Percentiles rank a stretch among this genome's conserved stretches.
These are phyloP conservation scores for Fagopyrum tataricum DNA, from an alignment of 148 eudicot genomes.

Conservation along the genomic window DNA sequence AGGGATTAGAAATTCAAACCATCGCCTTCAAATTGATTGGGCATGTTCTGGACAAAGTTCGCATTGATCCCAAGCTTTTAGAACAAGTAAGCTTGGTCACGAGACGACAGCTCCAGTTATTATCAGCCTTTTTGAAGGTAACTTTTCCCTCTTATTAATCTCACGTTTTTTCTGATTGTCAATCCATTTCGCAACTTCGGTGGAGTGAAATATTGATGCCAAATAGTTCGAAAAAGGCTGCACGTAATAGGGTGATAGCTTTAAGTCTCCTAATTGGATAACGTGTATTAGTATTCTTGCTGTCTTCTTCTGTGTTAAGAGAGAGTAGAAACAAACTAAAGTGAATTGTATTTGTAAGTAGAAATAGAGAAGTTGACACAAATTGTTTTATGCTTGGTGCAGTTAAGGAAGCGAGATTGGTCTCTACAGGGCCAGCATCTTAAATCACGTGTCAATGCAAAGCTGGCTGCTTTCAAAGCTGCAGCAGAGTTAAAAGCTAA, in stretches of 20 bases:
- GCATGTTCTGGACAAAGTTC: conserved; percentile 44
- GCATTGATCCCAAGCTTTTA: conserved; percentile 49
- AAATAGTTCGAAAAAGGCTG: neutral
- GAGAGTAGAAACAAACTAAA: neutral
- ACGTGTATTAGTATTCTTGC: neutral
- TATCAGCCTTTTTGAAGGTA: conserved; percentile 71
- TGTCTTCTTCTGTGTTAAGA: neutral
- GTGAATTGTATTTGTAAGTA: neutral
- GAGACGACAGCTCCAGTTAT: conserved; percentile 68
- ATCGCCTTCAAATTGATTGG: conserved; percentile 64
- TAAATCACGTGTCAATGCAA: conserved; percentile 67
- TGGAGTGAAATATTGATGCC: neutral
- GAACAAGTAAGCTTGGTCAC: conserved; percentile 68
- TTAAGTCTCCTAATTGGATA: neutral
- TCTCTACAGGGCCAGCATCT: conserved; percentile 66
- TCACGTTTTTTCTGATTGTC: neutral
- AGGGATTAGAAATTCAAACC: conserved; percentile 74
- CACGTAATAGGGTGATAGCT: neutral
- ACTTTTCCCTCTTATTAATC: neutral
- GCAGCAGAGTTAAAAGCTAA: conserved; percentile 57
- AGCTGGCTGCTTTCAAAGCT: conserved; percentile 68
- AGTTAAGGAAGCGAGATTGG: conserved; percentile 96
- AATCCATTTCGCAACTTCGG: neutral
- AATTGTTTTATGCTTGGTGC: conserved; percentile 21
- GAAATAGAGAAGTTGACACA: neutral